Conservation (phyloP, 139 green algal species). For the Picochlorum sp. region DNA sequence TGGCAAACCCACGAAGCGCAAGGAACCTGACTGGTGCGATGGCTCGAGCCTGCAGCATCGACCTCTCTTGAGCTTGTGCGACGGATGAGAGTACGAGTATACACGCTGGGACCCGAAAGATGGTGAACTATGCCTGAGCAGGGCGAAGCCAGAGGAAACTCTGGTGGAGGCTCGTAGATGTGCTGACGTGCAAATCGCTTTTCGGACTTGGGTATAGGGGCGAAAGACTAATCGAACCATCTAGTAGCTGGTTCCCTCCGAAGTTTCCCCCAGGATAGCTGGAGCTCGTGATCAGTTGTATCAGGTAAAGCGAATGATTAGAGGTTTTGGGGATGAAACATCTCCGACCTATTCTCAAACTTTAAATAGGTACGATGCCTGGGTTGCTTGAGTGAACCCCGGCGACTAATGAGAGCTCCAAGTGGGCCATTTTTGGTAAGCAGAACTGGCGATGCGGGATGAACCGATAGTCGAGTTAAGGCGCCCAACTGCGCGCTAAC, state of each 20-base stretch:
- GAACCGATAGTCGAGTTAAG: conserved; percentile 87
- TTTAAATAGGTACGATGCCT: conserved; percentile 85
- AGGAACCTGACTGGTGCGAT: conserved; percentile 78
- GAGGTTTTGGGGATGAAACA: conserved; percentile 74
- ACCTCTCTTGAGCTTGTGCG: conserved; percentile 82
- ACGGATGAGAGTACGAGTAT: conserved; percentile 82
- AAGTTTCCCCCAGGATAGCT: conserved; percentile 92
- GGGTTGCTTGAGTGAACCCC: conserved; percentile 77
- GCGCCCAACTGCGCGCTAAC: conserved; percentile 83
- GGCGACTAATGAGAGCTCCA: conserved; percentile 73
- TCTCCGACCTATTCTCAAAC: conserved; percentile 90
- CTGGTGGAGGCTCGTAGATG: conserved; percentile 89
- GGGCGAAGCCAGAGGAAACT: conserved; percentile 90
- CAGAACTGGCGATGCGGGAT: conserved; percentile 94
- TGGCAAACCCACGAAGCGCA: conserved; percentile 84
- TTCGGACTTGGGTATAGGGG: conserved; percentile 94
- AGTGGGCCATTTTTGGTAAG: conserved; percentile 93
- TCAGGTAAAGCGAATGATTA: conserved; percentile 93
- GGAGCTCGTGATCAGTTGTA: conserved; percentile 71
- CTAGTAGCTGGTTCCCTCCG: conserved; percentile 93
- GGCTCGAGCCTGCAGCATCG: conserved; percentile 64
- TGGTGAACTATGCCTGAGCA: conserved; percentile 94
- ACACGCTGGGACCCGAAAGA: conserved; percentile 86
- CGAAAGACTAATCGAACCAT: conserved; percentile 98
- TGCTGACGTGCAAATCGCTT: conserved; percentile 96